Percentiles rank a stretch among this genome's conserved stretches.
phyloP scores from a whole-genome alignment of 495 filamentous ascomycete species.

The Penicillium malachiteum region DNA sequence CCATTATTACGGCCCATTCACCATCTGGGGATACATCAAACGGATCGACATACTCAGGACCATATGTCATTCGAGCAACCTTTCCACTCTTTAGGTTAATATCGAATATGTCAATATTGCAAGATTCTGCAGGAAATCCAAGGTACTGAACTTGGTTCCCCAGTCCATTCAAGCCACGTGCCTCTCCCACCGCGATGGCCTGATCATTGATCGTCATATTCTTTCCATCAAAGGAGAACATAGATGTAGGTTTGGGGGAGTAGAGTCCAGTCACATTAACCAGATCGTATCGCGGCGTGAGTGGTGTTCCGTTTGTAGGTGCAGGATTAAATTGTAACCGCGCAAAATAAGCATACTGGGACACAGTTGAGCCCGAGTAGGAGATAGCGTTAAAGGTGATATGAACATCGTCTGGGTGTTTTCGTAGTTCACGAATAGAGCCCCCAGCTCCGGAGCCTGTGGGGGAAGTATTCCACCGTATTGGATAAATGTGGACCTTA shows the following conservation, averaged over 20 bases:
- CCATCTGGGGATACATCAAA: constrained; percentile 22
- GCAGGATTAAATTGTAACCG: constrained; percentile 22
- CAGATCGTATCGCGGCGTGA: constrained; percentile 21
- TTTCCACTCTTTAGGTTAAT: constrained; percentile 19
- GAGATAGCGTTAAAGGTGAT: not conserved
- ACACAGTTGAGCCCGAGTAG: not conserved
- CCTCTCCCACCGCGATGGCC: constrained; percentile 21
- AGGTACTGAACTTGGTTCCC: constrained; percentile 24
- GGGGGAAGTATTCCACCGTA: not conserved
- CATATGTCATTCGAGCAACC: constrained; percentile 23
- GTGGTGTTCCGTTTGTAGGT: constrained; percentile 9
- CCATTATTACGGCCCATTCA: constrained; percentile 22
- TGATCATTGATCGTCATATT: constrained; percentile 13
- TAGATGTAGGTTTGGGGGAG: not conserved
- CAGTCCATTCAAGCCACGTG: constrained; percentile 22
- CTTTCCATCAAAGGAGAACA: constrained; percentile 3
- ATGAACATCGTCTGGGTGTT: not conserved
- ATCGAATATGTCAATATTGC: constrained; percentile 26
- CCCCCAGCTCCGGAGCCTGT: not conserved
- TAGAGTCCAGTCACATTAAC: constrained; percentile 19
- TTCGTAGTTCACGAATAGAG: not conserved
- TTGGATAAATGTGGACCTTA: not conserved
- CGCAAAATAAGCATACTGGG: constrained; percentile 18
- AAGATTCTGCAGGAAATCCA: constrained; percentile 19
- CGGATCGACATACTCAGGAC: constrained; percentile 27